phyloP scores from a whole-genome alignment of 1,284 basidiomycete genomes.

The Papiliotrema flavescens region DNA sequence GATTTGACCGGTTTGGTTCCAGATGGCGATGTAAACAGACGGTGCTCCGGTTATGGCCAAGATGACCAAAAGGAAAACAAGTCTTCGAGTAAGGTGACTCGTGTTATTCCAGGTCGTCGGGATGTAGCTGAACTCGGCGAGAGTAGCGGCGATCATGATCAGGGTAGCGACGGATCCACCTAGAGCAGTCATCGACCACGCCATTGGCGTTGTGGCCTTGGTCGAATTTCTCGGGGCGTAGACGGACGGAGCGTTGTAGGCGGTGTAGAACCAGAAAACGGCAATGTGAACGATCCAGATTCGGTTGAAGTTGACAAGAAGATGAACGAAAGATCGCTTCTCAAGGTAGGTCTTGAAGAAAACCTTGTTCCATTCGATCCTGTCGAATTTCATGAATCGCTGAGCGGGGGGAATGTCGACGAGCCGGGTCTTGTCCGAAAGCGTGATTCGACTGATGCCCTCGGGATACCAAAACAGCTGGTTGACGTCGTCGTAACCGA shows the following conservation, averaged over 20 bases:
- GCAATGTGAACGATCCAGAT: slow-evolving; percentile 94
- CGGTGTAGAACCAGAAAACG: slow-evolving; percentile 89
- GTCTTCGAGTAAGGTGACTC: slow-evolving; percentile 80
- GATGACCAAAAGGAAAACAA: slow-evolving; percentile 77
- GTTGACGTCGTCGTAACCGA: slow-evolving; percentile 99
- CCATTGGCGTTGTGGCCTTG: slow-evolving; percentile 65
- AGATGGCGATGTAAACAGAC: slow-evolving; percentile 81
- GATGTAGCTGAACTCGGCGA: slow-evolving; percentile 91
- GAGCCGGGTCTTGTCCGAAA: slow-evolving; percentile 86
- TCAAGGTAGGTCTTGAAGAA: slow-evolving; percentile 98
- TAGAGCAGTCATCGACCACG: slow-evolving; percentile 82
- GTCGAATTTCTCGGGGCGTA: slow-evolving; percentile 60
- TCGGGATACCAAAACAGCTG: slow-evolving; percentile 99
- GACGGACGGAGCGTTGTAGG: slow-evolving; percentile 85
- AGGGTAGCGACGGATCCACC: slow-evolving; percentile 84
- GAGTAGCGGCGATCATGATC: slow-evolving; percentile 89
- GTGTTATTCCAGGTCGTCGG: slow-evolving; percentile 97
- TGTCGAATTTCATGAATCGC: slow-evolving; percentile 91
- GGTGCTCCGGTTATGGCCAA: slow-evolving; percentile 81
- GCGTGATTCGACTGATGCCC: slow-evolving; percentile 86
- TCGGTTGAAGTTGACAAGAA: slow-evolving; percentile 96
- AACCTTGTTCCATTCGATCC: slow-evolving; percentile 87
- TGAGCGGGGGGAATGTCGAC: slow-evolving; percentile 84
- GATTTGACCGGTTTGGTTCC: slow-evolving; percentile 61
- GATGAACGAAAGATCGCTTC: slow-evolving; percentile 87